Evolutionary conservation across 2,329 filamentous ascomycete genomes (phyloP).

Genomic region (Trichoderma lentiforme): DNA sequence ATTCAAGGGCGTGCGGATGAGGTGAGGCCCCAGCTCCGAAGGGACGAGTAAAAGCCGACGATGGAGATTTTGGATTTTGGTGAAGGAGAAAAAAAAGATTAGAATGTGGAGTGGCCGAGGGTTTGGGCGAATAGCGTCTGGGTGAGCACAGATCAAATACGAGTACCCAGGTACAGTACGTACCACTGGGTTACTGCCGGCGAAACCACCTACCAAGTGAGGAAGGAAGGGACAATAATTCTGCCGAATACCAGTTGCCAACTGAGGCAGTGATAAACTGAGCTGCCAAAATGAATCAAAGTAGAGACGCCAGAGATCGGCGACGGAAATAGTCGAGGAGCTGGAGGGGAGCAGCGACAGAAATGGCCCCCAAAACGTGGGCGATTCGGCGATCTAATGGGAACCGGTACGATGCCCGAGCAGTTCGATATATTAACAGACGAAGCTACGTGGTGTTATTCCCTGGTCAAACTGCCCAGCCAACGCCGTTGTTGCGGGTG

Average conservation of each 20-base stretch:
- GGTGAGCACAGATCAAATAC: not conserved
- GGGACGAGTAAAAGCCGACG: not conserved
- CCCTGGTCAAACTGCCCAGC: not conserved
- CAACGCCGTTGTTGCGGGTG: not conserved
- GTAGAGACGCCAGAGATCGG: not conserved
- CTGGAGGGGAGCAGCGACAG: not conserved
- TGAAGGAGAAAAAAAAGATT: not conserved
- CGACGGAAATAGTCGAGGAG: not conserved
- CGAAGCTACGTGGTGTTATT: not conserved
- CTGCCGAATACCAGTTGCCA: not conserved
- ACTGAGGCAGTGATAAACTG: not conserved
- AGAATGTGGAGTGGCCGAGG: not conserved
- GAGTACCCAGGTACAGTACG: not conserved
- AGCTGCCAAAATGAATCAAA: not conserved
- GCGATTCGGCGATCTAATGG: not conserved
- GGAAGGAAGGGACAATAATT: slow-evolving; percentile 1
- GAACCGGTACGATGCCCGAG: not conserved
- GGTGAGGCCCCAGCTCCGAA: not conserved
- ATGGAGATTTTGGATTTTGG: not conserved
- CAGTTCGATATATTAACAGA: not conserved
- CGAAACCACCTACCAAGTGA: not conserved
- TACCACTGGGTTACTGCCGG: not conserved
- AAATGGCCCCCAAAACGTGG: not conserved
- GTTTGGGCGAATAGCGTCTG: not conserved
- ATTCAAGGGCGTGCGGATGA: not conserved